phyloP scores from a whole-genome alignment of 192 early-diverging fungal genomes.

The Podila minutissima region DNA sequence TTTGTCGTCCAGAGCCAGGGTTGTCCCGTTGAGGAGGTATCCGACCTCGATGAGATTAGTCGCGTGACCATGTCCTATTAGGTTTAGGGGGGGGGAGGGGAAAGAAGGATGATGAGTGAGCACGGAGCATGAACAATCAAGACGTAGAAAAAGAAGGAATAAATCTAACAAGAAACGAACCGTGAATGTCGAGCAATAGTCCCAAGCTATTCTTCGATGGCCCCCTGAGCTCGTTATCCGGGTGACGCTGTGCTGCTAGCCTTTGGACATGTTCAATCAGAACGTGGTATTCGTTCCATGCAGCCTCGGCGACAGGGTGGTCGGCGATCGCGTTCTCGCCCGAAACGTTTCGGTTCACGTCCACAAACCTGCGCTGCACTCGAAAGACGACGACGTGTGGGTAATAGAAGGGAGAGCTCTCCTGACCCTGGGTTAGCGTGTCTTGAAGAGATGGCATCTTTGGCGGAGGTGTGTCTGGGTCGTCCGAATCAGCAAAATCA shows the following conservation, averaged over 20 bases:
- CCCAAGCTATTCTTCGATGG: slow-evolving; percentile 3
- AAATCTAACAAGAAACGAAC: not conserved
- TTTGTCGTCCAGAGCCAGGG: slow-evolving; percentile 12
- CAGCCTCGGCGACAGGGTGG: slow-evolving; percentile 16
- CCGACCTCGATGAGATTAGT: slow-evolving; percentile 45
- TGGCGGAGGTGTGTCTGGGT: not conserved
- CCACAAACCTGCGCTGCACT: slow-evolving; percentile 19
- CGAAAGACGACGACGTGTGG: slow-evolving; percentile 44
- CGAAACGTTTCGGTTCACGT: slow-evolving; percentile 35
- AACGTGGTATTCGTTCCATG: slow-evolving; percentile 42
- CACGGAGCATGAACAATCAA: not conserved
- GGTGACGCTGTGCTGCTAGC: slow-evolving; percentile 5
- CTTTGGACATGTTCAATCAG: slow-evolving; percentile 42
- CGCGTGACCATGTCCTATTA: slow-evolving; percentile 26
- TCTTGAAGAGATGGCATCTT: not conserved
- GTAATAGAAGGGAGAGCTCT: not conserved
- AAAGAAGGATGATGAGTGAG: not conserved
- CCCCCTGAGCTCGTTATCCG: not conserved
- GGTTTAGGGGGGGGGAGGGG: no score
- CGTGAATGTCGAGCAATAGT: slow-evolving; percentile 48
- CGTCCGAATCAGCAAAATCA: not conserved
- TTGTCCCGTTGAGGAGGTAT: slow-evolving; percentile 21
- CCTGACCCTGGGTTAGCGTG: not conserved
- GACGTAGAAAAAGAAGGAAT: not conserved
- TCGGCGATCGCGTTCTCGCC: slow-evolving; percentile 46